Conservation (phyloP, 2,329 filamentous ascomycete species). For the Hypoxylon sp. region DNA sequence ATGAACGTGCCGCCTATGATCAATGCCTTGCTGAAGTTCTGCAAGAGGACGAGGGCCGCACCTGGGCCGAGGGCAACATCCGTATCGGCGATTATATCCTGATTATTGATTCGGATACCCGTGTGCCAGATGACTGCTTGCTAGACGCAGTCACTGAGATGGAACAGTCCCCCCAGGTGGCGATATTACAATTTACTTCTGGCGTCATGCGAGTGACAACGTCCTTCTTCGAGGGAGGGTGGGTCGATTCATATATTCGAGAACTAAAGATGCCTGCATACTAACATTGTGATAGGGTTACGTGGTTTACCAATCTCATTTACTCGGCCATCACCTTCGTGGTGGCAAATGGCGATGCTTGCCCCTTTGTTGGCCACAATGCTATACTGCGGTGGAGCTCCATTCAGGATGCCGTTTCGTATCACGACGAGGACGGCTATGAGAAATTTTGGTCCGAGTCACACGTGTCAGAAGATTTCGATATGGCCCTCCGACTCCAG, state of each 20-base stretch:
- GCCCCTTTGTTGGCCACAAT: conserved; percentile 86
- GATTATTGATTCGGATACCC: conserved; percentile 84
- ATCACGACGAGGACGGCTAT: conserved; percentile 77
- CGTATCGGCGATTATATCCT: conserved; percentile 88
- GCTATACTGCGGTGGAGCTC: conserved; percentile 82
- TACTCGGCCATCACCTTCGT: conserved; percentile 83
- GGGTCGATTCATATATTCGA: conserved; percentile 38
- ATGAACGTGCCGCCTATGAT: conserved; percentile 78
- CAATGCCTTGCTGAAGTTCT: conserved; percentile 75
- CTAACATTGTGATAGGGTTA: conserved; percentile 66
- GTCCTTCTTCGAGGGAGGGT: conserved; percentile 75
- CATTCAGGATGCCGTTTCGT: conserved; percentile 77
- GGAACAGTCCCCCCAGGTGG: conserved; percentile 83
- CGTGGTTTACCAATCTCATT: conserved; percentile 80
- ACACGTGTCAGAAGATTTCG: conserved; percentile 85
- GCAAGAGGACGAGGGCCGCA: conserved; percentile 73
- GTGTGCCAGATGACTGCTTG: conserved; percentile 82
- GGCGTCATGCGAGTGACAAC: conserved; percentile 84
- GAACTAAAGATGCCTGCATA: neutral
- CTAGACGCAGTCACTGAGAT: conserved; percentile 86
- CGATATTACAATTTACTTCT: conserved; percentile 83
- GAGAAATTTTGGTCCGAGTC: conserved; percentile 88
- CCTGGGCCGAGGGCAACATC: conserved; percentile 88
- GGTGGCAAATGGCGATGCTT: conserved; percentile 82
- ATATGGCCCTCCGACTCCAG: conserved; percentile 84